These are phyloP conservation scores for Macrotyloma uniflorum DNA, from an alignment of 306 rosid species.

Conservation along the genomic window DNA sequence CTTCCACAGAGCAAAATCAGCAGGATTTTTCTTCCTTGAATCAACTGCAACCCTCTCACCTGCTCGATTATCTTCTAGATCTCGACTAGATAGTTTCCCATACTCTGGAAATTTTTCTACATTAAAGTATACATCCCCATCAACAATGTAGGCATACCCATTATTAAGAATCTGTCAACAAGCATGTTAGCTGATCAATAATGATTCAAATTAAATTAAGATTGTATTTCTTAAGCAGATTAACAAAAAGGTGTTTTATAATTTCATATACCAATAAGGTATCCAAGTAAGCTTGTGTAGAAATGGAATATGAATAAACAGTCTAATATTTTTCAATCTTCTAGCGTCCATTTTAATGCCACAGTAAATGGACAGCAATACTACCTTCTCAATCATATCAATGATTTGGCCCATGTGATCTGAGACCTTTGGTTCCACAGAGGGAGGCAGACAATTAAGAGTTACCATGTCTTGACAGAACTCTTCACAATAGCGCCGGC, in stretches of 20 bases:
- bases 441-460: constrained; percentile 82
- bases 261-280: constrained; percentile 3
- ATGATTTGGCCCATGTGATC: constrained; percentile 89
- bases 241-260: constrained; percentile 17
- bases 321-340: constrained; percentile 18
- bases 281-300: constrained; percentile 25
- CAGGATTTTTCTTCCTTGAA: constrained; percentile 89
- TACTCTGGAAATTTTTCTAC: constrained; percentile 84
- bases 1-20: constrained; percentile 99
- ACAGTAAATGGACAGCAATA: constrained; percentile 8
- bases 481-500: constrained; percentile 79
- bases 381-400: constrained; percentile 87
- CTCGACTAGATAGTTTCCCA: constrained; percentile 81
- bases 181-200: constrained; percentile 42
- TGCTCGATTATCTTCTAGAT: constrained; percentile 92
- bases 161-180: constrained; percentile 81
- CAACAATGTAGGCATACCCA: constrained; percentile 82
- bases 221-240: constrained; percentile 22
- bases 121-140: constrained; percentile 87
- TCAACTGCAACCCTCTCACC: constrained; percentile 97
- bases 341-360: neutral
- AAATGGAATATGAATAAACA: constrained; percentile 27
- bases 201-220: neutral
- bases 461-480: constrained; percentile 72
- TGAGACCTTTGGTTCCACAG: constrained; percentile 90